These are phyloP conservation scores for Umbelopsis sp. DNA, from an alignment of 371 early-diverging fungal species.

Conservation along the genomic window DNA sequence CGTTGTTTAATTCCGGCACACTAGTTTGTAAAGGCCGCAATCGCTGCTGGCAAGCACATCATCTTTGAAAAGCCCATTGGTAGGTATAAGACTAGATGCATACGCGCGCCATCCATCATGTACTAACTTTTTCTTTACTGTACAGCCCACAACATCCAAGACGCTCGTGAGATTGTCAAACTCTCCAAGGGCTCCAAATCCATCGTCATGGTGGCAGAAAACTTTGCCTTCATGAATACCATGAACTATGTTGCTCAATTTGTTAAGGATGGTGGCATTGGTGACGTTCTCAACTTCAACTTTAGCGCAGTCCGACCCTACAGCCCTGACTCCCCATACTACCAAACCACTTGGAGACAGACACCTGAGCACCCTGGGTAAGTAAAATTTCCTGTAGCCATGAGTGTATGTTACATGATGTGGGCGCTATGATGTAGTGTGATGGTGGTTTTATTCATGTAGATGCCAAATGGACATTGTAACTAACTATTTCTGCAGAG, in stretches of 20 bases:
- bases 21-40: constrained; percentile 46
- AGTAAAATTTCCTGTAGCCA: not conserved
- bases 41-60: constrained; percentile 49
- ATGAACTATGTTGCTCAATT: constrained; percentile 32
- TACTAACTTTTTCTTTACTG: not conserved
- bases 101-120: no score
- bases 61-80: constrained; percentile 57
- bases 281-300: constrained; percentile 38
- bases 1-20: not conserved
- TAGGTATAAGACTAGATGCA: constrained; percentile 18
- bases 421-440: not conserved
- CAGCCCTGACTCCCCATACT: constrained; percentile 46
- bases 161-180: constrained; percentile 46
- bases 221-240: constrained; percentile 31
- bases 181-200: constrained; percentile 37
- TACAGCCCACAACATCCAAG: constrained; percentile 44
- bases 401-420: not conserved
- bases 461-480: not conserved
- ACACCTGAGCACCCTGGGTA: constrained; percentile 55
- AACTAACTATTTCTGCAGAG: constrained; percentile 28
- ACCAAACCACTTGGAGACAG: constrained; percentile 49
- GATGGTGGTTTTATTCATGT: not conserved
- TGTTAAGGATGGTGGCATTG: constrained; percentile 44
- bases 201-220: constrained; percentile 50
- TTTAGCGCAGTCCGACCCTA: constrained; percentile 50